Evolutionary conservation across 1,284 basidiomycete genomes (phyloP).

Genomic region (Sutorius eximius): DNA sequence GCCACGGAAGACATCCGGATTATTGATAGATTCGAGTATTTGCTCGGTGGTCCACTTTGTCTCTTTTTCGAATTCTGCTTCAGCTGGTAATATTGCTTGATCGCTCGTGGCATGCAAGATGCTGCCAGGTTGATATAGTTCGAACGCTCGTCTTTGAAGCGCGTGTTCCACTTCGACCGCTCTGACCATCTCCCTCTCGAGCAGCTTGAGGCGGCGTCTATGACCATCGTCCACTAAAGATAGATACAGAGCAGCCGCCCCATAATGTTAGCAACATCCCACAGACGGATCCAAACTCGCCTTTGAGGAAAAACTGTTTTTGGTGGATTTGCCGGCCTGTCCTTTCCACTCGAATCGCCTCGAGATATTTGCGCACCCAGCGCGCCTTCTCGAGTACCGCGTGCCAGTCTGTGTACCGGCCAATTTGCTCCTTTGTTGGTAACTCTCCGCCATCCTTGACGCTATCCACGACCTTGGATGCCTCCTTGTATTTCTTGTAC

Average conservation of each 20-base stretch:
- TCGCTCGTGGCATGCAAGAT: neutral
- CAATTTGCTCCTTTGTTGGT: slow-evolving; percentile 23
- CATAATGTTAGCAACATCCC: neutral
- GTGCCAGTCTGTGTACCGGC: slow-evolving; percentile 15
- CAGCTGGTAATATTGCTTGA: neutral
- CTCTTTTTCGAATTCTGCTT: neutral
- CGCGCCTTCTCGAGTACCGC: slow-evolving; percentile 23
- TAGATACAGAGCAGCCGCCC: neutral
- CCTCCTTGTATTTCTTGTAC: slow-evolving; percentile 34
- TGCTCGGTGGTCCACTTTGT: slow-evolving; percentile 11
- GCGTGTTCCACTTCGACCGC: slow-evolving; percentile 25
- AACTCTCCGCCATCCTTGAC: slow-evolving; percentile 15
- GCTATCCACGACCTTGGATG: slow-evolving; percentile 30
- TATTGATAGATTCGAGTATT: slow-evolving; percentile 12
- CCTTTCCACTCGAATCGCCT: slow-evolving; percentile 34
- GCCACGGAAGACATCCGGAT: neutral
- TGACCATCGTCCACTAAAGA: slow-evolving; percentile 32
- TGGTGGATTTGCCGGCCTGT: slow-evolving; percentile 30
- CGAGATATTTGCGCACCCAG: slow-evolving; percentile 29
- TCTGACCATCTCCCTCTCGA: slow-evolving; percentile 30
- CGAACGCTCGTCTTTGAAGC: slow-evolving; percentile 22
- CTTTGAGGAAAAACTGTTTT: slow-evolving; percentile 32
- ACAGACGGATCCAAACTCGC: slow-evolving; percentile 8
- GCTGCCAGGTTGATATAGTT: slow-evolving; percentile 13
- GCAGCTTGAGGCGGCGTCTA: slow-evolving; percentile 30